These are phyloP conservation scores for Neurospora crassa DNA, from an alignment of 2,329 filamentous ascomycete genomes.

Conservation along the genomic window DNA sequence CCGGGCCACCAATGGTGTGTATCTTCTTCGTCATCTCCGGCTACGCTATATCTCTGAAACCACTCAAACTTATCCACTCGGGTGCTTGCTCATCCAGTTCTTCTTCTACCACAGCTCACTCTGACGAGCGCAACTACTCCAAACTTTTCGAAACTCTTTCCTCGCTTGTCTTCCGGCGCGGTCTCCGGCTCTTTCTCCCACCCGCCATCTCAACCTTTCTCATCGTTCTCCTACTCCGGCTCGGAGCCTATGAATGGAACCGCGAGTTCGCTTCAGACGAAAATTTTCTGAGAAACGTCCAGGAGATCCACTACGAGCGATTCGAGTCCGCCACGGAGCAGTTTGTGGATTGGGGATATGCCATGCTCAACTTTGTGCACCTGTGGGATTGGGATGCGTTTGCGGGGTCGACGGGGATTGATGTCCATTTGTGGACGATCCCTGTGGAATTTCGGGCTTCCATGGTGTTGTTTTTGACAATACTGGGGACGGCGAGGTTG, in stretches of 20 bases:
- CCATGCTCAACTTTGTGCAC: conserved; percentile 41
- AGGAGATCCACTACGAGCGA: conserved; percentile 36
- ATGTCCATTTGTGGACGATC: conserved; percentile 54
- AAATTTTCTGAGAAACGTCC: conserved; percentile 37
- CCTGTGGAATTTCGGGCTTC: conserved; percentile 51
- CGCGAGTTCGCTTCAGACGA: conserved; percentile 34
- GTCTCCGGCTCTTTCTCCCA: conserved; percentile 42
- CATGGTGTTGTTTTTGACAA: conserved; percentile 44
- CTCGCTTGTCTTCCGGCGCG: conserved; percentile 42
- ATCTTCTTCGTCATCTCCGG: conserved; percentile 55
- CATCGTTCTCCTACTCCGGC: conserved; percentile 32
- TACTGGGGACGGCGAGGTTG: conserved; percentile 40
- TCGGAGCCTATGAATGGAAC: conserved; percentile 40
- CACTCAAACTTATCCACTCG: conserved; percentile 30
- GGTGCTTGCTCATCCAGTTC: neutral
- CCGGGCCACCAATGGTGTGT: conserved; percentile 47
- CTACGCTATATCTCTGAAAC: conserved; percentile 47
- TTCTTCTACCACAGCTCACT: neutral
- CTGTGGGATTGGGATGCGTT: conserved; percentile 41
- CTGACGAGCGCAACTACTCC: conserved; percentile 21
- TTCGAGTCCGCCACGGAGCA: conserved; percentile 30
- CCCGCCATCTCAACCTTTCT: conserved; percentile 40
- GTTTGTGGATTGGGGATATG: conserved; percentile 34
- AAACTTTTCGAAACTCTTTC: conserved; percentile 34
- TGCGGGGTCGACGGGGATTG: conserved; percentile 40